phyloP scores from a whole-genome alignment of 345 rosid genomes.

The Citrus sinensis region DNA sequence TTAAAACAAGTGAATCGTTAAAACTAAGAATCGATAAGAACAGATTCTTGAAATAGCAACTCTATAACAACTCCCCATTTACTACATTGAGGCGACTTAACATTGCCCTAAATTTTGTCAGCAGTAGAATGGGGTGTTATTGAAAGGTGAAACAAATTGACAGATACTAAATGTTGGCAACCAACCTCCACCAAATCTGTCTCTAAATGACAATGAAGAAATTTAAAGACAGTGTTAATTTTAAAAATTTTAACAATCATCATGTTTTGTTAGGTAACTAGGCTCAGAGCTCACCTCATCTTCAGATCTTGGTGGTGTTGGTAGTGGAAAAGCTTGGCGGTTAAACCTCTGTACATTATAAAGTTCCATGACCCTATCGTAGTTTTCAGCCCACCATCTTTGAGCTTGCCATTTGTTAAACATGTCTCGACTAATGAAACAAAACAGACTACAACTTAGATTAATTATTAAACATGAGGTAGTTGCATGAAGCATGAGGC shows the following conservation, averaged over 20 bases:
- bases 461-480: not conserved
- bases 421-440: conserved; percentile 75
- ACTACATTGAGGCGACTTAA: not conserved
- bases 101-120: not conserved
- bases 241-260: not conserved
- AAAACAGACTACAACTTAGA: conserved; percentile 21
- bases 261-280: not conserved
- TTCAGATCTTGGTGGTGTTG: conserved; percentile 90
- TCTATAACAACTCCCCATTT: not conserved
- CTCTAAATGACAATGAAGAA: not conserved
- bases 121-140: not conserved
- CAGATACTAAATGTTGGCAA: not conserved
- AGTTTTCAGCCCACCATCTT: conserved; percentile 98
- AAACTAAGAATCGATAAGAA: not conserved
- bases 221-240: not conserved
- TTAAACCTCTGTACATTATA: conserved; percentile 97
- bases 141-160: not conserved
- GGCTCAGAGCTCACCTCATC: conserved; percentile 66
- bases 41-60: not conserved
- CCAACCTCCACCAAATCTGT: not conserved
- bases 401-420: conserved; percentile 98
- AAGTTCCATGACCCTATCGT: conserved; percentile 91
- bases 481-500: not conserved
- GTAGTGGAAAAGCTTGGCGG: conserved; percentile 88
- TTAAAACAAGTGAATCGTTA: conserved; percentile 1